phyloP scores from a whole-genome alignment of 441 rosid species.

The Heliophila coronopifolia region DNA sequence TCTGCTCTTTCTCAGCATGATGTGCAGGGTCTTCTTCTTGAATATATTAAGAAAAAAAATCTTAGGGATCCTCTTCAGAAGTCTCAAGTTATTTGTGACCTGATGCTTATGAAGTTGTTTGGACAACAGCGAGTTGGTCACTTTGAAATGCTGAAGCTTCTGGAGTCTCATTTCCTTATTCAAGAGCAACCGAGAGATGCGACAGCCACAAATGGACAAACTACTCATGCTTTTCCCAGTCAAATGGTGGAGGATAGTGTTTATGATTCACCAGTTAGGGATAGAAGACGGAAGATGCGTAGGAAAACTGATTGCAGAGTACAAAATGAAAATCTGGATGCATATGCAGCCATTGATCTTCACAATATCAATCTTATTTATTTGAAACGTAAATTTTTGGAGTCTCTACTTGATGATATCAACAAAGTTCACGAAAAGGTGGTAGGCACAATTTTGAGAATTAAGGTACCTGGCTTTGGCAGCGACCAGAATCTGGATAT shows the following conservation, averaged over 20 bases:
- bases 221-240: conserved; percentile 33
- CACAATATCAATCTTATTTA: conserved; percentile 78
- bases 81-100: conserved; percentile 68
- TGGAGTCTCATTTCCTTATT: conserved; percentile 65
- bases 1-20: conserved; percentile 53
- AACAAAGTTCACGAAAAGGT: conserved; percentile 70
- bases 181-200: conserved; percentile 38
- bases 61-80: conserved; percentile 78
- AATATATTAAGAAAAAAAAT: conserved; percentile 56
- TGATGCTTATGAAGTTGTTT: conserved; percentile 67
- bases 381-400: conserved; percentile 63
- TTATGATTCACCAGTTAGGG: conserved; percentile 34
- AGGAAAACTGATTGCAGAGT: conserved; percentile 49
- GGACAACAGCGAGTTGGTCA: conserved; percentile 66
- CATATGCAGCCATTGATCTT: conserved; percentile 79
- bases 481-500: conserved; percentile 66
- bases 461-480: conserved; percentile 55
- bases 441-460: conserved; percentile 82
- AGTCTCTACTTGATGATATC: conserved; percentile 60
- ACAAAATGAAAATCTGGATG: conserved; percentile 43
- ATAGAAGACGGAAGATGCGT: conserved; percentile 45
- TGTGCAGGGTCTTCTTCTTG: conserved; percentile 71
- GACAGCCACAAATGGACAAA: conserved; percentile 31
- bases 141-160: conserved; percentile 90
- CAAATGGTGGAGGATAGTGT: conserved; percentile 35